These are phyloP conservation scores for Wickerhamomyces chambardii DNA, from an alignment of 805 yeast species.

Conservation along the genomic window DNA sequence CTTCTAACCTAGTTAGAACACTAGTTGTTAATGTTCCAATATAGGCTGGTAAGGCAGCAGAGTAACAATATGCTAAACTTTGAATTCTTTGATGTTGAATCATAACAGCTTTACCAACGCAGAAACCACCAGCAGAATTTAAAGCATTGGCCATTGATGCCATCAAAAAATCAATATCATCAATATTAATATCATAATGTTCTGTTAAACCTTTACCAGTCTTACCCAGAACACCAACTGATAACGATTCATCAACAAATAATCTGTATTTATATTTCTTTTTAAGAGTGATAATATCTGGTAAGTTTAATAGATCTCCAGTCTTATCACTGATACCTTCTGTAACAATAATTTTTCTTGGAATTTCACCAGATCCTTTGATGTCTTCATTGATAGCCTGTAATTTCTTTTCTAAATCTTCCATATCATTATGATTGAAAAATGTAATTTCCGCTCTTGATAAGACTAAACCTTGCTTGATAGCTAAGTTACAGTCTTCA, in stretches of 20 bases:
- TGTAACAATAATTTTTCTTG: slow-evolving; percentile 83
- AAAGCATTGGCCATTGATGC: slow-evolving; percentile 80
- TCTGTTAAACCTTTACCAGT: slow-evolving; percentile 86
- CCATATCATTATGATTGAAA: slow-evolving; percentile 83
- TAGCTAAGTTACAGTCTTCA: slow-evolving; percentile 59
- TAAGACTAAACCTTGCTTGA: slow-evolving; percentile 83
- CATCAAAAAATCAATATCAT: slow-evolving; percentile 66
- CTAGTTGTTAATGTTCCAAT: slow-evolving; percentile 60
- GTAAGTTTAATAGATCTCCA: slow-evolving; percentile 75
- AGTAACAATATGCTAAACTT: slow-evolving; percentile 83
- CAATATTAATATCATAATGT: slow-evolving; percentile 55
- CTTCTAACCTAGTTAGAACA: slow-evolving; percentile 40
- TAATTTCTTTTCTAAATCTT: slow-evolving; percentile 65
- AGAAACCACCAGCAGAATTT: slow-evolving; percentile 89
- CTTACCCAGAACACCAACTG: slow-evolving; percentile 79
- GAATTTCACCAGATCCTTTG: slow-evolving; percentile 34
- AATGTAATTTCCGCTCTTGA: slow-evolving; percentile 73
- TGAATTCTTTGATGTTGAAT: slow-evolving; percentile 88
- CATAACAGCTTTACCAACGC: slow-evolving; percentile 79
- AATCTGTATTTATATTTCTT: slow-evolving; percentile 77
- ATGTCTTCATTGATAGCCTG: slow-evolving; percentile 50
- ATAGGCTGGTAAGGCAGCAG: slow-evolving; percentile 93
- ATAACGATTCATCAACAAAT: slow-evolving; percentile 78
- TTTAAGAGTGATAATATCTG: slow-evolving; percentile 63
- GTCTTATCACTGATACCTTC: slow-evolving; percentile 80